Percentiles rank a stretch among this genome's conserved stretches.
These are phyloP conservation scores for Westerdykella ornata DNA, from an alignment of 2,329 filamentous ascomycete genomes.

Conservation along the genomic window DNA sequence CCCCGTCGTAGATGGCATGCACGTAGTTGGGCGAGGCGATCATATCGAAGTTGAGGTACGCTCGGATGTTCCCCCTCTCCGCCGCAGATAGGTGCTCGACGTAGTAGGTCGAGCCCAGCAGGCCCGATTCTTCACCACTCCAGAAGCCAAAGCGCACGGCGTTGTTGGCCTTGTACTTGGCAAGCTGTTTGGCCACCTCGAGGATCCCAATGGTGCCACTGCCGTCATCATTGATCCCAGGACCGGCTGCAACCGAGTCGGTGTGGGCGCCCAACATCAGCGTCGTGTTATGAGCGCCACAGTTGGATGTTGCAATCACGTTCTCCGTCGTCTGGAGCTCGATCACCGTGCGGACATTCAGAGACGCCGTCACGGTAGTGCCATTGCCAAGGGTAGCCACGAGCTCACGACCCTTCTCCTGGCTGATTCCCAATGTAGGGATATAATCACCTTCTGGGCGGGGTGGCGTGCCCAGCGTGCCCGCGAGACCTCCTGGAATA, in stretches of 20 bases:
- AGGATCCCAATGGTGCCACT: constrained; percentile 34
- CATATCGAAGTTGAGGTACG: constrained; percentile 42
- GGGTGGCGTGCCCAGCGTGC: constrained; percentile 60
- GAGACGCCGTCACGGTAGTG: constrained; percentile 31
- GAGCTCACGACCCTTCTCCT: constrained; percentile 52
- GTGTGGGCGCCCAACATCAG: constrained; percentile 36
- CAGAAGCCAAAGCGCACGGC: constrained; percentile 38
- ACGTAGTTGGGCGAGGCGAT: constrained; percentile 36
- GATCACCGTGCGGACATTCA: constrained; percentile 42
- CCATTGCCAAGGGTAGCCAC: constrained; percentile 48
- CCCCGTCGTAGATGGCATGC: constrained; percentile 34
- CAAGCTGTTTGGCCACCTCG: constrained; percentile 33
- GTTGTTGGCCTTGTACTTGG: constrained; percentile 35
- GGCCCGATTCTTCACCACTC: constrained; percentile 36
- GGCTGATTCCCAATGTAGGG: constrained; percentile 61
- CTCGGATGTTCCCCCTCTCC: constrained; percentile 31
- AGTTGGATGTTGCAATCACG: constrained; percentile 34
- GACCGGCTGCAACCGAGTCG: constrained; percentile 33
- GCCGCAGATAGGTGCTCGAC: constrained; percentile 19
- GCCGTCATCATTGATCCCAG: constrained; percentile 40
- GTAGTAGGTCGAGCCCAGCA: constrained; percentile 34
- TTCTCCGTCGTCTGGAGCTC: constrained; percentile 45
- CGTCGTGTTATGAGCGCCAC: constrained; percentile 31
- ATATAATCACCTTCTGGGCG: constrained; percentile 51
- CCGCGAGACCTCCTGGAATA: constrained; percentile 49